phyloP scores from a whole-genome alignment of 2,329 filamentous ascomycete species.

The Diaporthe longicolla region DNA sequence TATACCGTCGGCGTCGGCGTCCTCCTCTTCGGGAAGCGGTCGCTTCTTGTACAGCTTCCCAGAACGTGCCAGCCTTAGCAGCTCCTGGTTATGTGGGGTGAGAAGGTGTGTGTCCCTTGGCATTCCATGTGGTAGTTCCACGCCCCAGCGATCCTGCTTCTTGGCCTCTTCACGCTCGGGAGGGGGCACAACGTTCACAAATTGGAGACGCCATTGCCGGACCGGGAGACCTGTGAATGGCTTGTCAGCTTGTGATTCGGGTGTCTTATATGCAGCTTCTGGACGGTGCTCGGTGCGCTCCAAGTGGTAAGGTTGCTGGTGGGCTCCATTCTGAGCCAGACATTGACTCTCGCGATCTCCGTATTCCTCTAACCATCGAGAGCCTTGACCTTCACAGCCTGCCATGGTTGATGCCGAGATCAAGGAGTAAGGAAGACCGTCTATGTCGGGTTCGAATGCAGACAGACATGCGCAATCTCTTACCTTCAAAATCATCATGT shows the following conservation, averaged over 20 bases:
- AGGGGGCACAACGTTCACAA: conserved; percentile 77
- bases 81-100: conserved; percentile 83
- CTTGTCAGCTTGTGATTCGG: conserved; percentile 19
- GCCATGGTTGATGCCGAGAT: neutral
- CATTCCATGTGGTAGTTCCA: conserved; percentile 83
- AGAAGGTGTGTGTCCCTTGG: conserved; percentile 87
- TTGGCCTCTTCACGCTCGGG: conserved; percentile 73
- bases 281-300: neutral
- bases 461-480: conserved; percentile 25
- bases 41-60: conserved; percentile 85
- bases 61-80: conserved; percentile 85
- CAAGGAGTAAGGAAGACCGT: neutral
- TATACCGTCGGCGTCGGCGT: conserved; percentile 63
- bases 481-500: conserved; percentile 74
- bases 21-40: conserved; percentile 75
- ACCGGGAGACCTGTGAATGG: conserved; percentile 82
- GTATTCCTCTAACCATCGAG: neutral
- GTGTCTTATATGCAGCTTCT: neutral
- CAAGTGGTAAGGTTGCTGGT: neutral
- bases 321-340: no score
- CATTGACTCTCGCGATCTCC: neutral
- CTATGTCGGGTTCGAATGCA: neutral
- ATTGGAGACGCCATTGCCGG: conserved; percentile 87
- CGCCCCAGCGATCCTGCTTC: conserved; percentile 78
- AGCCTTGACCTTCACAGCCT: neutral